These are phyloP conservation scores for Zopfia rhizophila DNA, from an alignment of 2,329 filamentous ascomycete genomes.

Conservation along the genomic window DNA sequence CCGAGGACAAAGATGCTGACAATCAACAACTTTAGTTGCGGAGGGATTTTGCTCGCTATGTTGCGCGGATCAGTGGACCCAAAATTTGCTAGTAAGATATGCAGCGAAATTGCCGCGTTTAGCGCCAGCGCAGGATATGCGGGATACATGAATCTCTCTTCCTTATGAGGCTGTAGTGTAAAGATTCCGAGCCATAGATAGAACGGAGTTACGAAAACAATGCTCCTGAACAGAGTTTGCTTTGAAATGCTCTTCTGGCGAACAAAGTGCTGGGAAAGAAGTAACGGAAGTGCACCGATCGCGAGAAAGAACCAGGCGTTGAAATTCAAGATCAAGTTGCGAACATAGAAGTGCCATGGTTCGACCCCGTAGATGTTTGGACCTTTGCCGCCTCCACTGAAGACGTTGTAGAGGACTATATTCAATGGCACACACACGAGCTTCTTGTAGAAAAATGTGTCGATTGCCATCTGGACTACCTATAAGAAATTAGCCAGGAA, in stretches of 20 bases:
- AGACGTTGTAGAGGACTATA: constrained; percentile 95
- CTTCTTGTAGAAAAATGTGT: constrained; percentile 87
- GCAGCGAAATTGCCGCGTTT: constrained; percentile 85
- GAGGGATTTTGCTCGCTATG: constrained; percentile 76
- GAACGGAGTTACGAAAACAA: constrained; percentile 85
- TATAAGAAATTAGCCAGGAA: constrained; percentile 44
- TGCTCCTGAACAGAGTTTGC: constrained; percentile 76
- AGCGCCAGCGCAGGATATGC: constrained; percentile 90
- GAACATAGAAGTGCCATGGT: constrained; percentile 95
- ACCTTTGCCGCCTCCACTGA: constrained; percentile 79
- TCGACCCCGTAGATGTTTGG: constrained; percentile 96
- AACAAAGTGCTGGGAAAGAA: constrained; percentile 76
- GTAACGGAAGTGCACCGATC: constrained; percentile 76
- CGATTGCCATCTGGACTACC: constrained; percentile 75
- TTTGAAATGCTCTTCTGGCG: constrained; percentile 70
- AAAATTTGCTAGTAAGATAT: constrained; percentile 80
- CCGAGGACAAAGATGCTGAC: constrained; percentile 71
- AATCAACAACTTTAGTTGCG: constrained; percentile 74
- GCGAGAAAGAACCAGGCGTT: constrained; percentile 93
- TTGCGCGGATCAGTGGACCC: constrained; percentile 75
- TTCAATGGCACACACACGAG: constrained; percentile 84
- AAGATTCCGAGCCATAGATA: constrained; percentile 96
- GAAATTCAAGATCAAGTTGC: constrained; percentile 92
- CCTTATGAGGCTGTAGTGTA: constrained; percentile 92
- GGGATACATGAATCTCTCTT: constrained; percentile 99